Evolutionary conservation across 2,329 filamentous ascomycete species (phyloP).

Genomic region (Didymella sp.): DNA sequence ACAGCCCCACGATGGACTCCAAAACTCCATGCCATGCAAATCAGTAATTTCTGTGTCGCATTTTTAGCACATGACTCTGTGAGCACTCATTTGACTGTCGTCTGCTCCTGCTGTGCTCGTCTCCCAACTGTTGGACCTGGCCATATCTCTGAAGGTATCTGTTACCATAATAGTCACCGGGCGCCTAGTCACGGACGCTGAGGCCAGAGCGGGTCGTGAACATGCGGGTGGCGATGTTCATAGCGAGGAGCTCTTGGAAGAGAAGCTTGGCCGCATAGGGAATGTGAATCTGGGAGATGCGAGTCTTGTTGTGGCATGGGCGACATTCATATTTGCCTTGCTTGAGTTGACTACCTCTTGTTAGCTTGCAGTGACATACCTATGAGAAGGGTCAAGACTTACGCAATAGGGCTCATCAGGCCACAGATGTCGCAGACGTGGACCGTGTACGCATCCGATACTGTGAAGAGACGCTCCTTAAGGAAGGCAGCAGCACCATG

Average conservation of each 20-base stretch:
- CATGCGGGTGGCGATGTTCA: conserved; percentile 98
- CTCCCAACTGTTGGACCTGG: too few species aligned
- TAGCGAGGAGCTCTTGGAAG: conserved; percentile 96
- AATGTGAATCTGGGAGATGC: conserved; percentile 96
- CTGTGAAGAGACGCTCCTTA: conserved; percentile 96
- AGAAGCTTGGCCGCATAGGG: conserved; percentile 97
- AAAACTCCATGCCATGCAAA: conserved; percentile 20
- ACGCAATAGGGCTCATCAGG: conserved; percentile 98
- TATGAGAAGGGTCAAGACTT: conserved; percentile 59
- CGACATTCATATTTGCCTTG: conserved; percentile 97
- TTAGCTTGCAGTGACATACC: conserved; percentile 27
- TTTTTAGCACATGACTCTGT: neutral
- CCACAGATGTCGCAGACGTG: conserved; percentile 99
- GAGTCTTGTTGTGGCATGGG: conserved; percentile 98
- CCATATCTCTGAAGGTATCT: neutral
- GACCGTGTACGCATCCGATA: conserved; percentile 96
- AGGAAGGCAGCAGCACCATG: conserved; percentile 96
- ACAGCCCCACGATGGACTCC: conserved; percentile 5
- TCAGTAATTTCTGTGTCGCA: neutral
- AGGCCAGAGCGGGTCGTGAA: conserved; percentile 86
- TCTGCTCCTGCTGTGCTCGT: too few species aligned
- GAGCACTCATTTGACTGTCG: neutral
- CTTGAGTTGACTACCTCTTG: conserved; percentile 74
- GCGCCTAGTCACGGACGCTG: conserved; percentile 62
- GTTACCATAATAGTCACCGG: neutral